Conservation (phyloP, 106 monocot genomes). For the Amphibolis antarctica region DNA sequence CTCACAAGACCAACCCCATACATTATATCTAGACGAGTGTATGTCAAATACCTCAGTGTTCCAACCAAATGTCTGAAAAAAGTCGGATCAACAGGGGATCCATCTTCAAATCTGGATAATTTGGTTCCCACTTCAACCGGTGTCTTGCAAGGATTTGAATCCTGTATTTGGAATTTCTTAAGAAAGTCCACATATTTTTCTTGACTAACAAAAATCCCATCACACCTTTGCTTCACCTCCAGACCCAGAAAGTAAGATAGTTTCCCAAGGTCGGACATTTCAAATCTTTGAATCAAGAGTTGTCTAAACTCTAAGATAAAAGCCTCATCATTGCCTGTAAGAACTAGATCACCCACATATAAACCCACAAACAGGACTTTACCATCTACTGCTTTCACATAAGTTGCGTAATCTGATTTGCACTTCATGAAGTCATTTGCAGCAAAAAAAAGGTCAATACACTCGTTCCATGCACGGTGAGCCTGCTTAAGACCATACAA, state of each 20-base stretch:
- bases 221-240: background rate
- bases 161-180: background rate
- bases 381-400: background rate
- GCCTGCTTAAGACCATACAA: background rate
- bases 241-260: conserved; percentile 5
- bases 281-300: background rate
- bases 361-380: conserved; percentile 1
- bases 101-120: background rate
- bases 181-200: background rate
- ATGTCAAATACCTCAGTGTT: conserved; percentile 2
- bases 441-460: background rate
- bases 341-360: conserved; percentile 16
- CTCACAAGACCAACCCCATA: conserved; percentile 7
- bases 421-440: too few relatives aligned
- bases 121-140: conserved; percentile 1
- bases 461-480: background rate
- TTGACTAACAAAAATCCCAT: background rate
- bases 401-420: background rate
- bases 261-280: conserved; percentile 8
- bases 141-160: conserved; percentile 1
- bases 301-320: background rate
- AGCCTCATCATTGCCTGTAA: too few relatives aligned
- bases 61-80: background rate
- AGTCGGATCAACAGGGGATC: background rate
- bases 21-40: background rate